A percentile compares a stretch with the other conserved stretches of the same genome.
These are phyloP conservation scores for Chrysosporium keratinophilum DNA, from an alignment of 2,329 filamentous ascomycete genomes.

Conservation along the genomic window DNA sequence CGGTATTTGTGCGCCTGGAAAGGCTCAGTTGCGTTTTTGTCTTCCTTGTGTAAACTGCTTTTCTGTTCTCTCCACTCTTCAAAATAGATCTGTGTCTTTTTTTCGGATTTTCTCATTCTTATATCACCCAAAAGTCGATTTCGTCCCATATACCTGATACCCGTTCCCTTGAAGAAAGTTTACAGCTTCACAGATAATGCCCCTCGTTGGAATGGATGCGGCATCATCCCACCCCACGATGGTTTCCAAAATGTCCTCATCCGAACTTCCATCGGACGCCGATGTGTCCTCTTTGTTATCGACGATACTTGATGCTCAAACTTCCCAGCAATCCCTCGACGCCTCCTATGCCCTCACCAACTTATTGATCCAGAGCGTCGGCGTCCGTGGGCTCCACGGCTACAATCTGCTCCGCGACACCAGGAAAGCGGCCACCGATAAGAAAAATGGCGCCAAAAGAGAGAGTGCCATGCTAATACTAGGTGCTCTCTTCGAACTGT, in stretches of 20 bases:
- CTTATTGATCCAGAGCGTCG: slow-evolving; percentile 54
- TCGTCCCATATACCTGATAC: slow-evolving; percentile 1
- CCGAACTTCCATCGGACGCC: slow-evolving; percentile 37
- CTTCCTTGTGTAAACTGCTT: not conserved
- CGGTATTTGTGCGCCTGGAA: not conserved
- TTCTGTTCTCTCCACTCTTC: not conserved
- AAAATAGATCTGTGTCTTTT: slow-evolving; percentile 1
- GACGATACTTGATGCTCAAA: slow-evolving; percentile 58
- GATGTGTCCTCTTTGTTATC: slow-evolving; percentile 56
- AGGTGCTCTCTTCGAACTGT: slow-evolving; percentile 83
- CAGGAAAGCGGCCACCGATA: slow-evolving; percentile 74
- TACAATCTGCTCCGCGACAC: slow-evolving; percentile 55
- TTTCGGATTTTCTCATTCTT: not conserved
- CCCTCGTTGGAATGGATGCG: slow-evolving; percentile 28
- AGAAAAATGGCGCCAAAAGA: slow-evolving; percentile 76
- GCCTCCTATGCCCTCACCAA: slow-evolving; percentile 56
- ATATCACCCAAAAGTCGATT: not conserved
- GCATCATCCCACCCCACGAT: slow-evolving; percentile 11
- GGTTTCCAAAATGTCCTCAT: slow-evolving; percentile 14
- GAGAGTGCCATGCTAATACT: slow-evolving; percentile 93
- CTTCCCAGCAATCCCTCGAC: slow-evolving; percentile 59
- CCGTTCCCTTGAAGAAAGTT: slow-evolving; percentile 6
- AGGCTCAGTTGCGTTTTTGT: not conserved
- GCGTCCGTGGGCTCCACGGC: slow-evolving; percentile 50
- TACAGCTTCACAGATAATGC: slow-evolving; percentile 22